Base-by-base conservation (phyloP, 495 filamentous ascomycete genomes). In the Jackrogersella multiformis region DNA sequence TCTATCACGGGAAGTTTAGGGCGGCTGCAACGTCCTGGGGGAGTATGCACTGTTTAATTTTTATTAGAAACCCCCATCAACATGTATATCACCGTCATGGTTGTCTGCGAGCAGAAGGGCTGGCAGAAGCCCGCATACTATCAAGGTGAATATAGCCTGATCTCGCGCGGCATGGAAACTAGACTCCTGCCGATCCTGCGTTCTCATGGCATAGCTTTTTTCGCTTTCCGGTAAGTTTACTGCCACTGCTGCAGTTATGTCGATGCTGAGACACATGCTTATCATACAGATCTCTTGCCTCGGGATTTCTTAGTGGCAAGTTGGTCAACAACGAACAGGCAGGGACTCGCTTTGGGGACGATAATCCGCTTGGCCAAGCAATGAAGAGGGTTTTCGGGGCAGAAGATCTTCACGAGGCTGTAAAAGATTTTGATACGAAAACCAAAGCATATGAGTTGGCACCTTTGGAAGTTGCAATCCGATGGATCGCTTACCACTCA, bases 401-500 rank as follows among this genome's bases (percentile, higher is more conserved):
- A 23, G 70, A 74, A 5, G 49, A 58, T 0, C 65, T 81, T 35
- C 55, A 78, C 2, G 66, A 72, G 8, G 82, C 78, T 8, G 67
- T 85, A 8, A 73, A 73, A 10, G 62, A 77, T 15, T 88, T 84
- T 81, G 82, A 74, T 15, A 51, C 56, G 0, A 82, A 85, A 48
- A 74, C 81, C 0, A 64, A 70, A 42, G 72, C 77, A n/a, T 73
- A 73, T n/a, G 84, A 84, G 0, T 63, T 81, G 13, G 56, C 72
- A 18, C 81, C 84, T 64, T 78, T 81, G 7, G 83, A 84, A 42
- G 69, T 89, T 26, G 84, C 84, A 12, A 82, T 84, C 68, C 74
- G 86, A 12, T 89, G 87, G 87, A 70, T 86, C 3, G 71, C 77
- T 18, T 84, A 83, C 65, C 77, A 89, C 61, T 85, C 82, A 4